Conservation (phyloP, 2,329 filamentous ascomycete genomes). For the Cercospora berteroae region DNA sequence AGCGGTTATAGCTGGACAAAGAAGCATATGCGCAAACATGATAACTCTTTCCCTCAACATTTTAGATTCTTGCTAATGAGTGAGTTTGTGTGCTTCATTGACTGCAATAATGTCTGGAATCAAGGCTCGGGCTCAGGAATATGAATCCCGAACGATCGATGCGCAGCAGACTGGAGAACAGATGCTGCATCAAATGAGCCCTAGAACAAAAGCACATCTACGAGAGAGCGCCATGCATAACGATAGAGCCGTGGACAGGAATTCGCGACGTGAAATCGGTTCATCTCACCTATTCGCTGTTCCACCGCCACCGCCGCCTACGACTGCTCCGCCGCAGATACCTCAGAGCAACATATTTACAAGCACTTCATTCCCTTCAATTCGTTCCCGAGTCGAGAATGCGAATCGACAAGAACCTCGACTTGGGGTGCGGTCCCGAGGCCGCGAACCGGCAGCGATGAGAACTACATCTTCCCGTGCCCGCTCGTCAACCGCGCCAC, state of each 20-base stretch:
- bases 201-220: neutral
- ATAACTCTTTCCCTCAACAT: neutral
- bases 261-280: neutral
- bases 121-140: neutral
- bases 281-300: neutral
- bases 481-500: constrained; percentile 3
- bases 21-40: neutral
- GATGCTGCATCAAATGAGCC: neutral
- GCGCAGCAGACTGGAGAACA: neutral
- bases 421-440: neutral
- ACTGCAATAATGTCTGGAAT: neutral
- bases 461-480: neutral
- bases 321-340: constrained; percentile 1
- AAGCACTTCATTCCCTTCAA: neutral
- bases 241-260: constrained; percentile 5
- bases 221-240: constrained; percentile 7
- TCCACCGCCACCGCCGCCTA: constrained; percentile 12
- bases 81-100: neutral
- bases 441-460: neutral
- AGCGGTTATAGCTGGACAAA: neutral
- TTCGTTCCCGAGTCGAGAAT: neutral
- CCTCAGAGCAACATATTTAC: neutral
- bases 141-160: neutral
- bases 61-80: neutral
- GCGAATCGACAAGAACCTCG: neutral